Percentiles rank a stretch among this genome's conserved stretches.
These are phyloP conservation scores for Corylus avellana DNA, from an alignment of 306 rosid genomes.

Conservation along the genomic window DNA sequence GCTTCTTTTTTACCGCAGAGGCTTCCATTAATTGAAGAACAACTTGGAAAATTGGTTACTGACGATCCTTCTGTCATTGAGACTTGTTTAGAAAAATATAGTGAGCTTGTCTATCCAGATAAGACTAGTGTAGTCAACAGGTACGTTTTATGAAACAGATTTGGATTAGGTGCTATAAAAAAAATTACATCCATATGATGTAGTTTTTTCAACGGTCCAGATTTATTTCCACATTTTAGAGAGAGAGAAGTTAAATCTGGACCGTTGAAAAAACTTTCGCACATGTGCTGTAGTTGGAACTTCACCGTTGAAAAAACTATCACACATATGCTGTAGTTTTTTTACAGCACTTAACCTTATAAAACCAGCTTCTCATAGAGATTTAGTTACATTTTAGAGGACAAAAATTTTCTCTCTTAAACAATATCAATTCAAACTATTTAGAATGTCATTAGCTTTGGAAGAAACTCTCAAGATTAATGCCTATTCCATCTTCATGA, in stretches of 20 bases:
- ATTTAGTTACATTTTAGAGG: not conserved
- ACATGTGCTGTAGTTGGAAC: too few relatives aligned
- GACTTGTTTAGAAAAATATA: constrained; percentile 69
- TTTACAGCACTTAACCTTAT: too few relatives aligned
- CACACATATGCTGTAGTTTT: too few relatives aligned
- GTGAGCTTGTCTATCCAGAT: constrained; percentile 62
- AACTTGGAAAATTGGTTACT: constrained; percentile 71
- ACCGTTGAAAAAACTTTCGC: too few relatives aligned
- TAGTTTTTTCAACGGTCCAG: too few relatives aligned
- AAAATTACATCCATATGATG: too few relatives aligned
- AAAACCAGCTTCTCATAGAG: not conserved
- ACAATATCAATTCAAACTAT: not conserved
- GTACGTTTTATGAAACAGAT: constrained; percentile 33
- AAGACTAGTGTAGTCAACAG: constrained; percentile 59
- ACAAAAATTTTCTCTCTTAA: not conserved
- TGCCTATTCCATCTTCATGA: not conserved
- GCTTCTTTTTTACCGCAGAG: constrained; percentile 48
- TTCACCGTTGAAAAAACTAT: too few relatives aligned
- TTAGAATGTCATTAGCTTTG: not conserved
- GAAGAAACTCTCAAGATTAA: not conserved
- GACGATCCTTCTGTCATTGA: constrained; percentile 89
- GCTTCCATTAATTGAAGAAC: constrained; percentile 78
- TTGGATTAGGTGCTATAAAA: too few relatives aligned
- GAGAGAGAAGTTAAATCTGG: too few relatives aligned
- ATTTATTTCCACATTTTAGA: too few relatives aligned